Base-by-base conservation (phyloP, 2,329 filamentous ascomycete genomes). In the Xylaria sp. region DNA sequence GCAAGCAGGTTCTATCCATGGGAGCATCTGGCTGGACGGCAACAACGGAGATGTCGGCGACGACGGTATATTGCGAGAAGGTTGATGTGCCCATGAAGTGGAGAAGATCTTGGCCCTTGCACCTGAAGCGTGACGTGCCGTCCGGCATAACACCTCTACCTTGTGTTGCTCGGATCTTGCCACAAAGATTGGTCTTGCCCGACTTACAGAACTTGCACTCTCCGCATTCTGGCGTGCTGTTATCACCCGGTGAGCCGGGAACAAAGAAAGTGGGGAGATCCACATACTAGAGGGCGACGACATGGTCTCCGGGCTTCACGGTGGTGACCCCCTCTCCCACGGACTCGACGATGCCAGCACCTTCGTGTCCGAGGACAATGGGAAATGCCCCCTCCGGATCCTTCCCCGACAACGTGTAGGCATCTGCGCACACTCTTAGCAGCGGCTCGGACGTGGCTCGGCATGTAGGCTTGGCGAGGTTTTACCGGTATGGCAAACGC, bases 141-240 rank as follows among this genome's bases (percentile, higher is more conserved):
- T 99, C 96, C 67, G 96, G 96, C 94, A 99, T 97, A 76, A 98
- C 89, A 79, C 96, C 96, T 83, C 91, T 92, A 77, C 96, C 96
- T 85, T 99, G 96, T 54, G 96, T 98, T 55, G 94, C 93, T 78
- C 96, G 92, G 83, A 99, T 99, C 90, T 98, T 98, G 82, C 96
- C 96, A 85, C 95, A 98, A 68, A 98, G 92, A 85, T 98, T 97
- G 78, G 95, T 98, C 91, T 99, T 99, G 85, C 95, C 96, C 51
- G 95, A 98, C 84, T 94, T 96, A 91, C 96, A 99, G 89, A 98
- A 98, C 87, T 98, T 98, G 90, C 96, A 99, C 83, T 98, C 95
- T 76, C 89, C 87, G 86, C 96, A 98, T 86, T 98, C 95, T 74
- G 96, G 96, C 56, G 94, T 98, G 87, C 94, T 97, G 78, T 67